Percentiles rank a stretch among this genome's conserved stretches.
phyloP scores from a whole-genome alignment of 1,284 basidiomycete genomes.

The Ganoderma leucocontextum region DNA sequence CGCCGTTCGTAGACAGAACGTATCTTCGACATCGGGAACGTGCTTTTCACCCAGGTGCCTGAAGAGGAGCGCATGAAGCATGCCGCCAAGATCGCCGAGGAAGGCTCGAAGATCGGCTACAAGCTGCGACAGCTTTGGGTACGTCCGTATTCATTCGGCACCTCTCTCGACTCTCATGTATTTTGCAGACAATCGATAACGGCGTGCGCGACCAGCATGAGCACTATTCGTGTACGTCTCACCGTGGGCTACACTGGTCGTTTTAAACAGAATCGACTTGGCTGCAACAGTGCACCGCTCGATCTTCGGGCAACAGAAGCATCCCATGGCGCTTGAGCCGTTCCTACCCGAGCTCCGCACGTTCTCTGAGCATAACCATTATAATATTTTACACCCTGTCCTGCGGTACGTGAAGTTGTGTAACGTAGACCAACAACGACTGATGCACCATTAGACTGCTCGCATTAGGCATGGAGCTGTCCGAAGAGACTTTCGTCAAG shows the following conservation, averaged over 20 bases:
- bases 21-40: slow-evolving; percentile 69
- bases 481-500: slow-evolving; percentile 46
- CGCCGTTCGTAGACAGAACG: slow-evolving; percentile 42
- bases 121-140: slow-evolving; percentile 66
- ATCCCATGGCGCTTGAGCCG: slow-evolving; percentile 44
- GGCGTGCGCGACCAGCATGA: slow-evolving; percentile 68
- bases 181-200: slow-evolving; percentile 49
- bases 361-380: slow-evolving; percentile 42
- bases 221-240: slow-evolving; percentile 59
- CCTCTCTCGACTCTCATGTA: not conserved
- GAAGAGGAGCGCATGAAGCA: slow-evolving; percentile 66
- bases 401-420: slow-evolving; percentile 19
- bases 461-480: slow-evolving; percentile 40
- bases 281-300: slow-evolving; percentile 45
- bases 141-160: slow-evolving; percentile 8
- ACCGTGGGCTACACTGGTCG: too few relatives aligned
- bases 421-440: slow-evolving; percentile 16
- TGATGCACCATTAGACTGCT: slow-evolving; percentile 31
- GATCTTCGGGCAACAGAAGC: slow-evolving; percentile 40
- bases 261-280: not conserved
- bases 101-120: slow-evolving; percentile 67
- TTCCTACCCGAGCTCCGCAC: slow-evolving; percentile 51
- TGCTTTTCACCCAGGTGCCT: slow-evolving; percentile 61
- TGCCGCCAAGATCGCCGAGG: slow-evolving; percentile 51
- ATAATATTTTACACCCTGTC: slow-evolving; percentile 37